Conservation (phyloP, 306 rosid species). For the Dryas drummondii region DNA sequence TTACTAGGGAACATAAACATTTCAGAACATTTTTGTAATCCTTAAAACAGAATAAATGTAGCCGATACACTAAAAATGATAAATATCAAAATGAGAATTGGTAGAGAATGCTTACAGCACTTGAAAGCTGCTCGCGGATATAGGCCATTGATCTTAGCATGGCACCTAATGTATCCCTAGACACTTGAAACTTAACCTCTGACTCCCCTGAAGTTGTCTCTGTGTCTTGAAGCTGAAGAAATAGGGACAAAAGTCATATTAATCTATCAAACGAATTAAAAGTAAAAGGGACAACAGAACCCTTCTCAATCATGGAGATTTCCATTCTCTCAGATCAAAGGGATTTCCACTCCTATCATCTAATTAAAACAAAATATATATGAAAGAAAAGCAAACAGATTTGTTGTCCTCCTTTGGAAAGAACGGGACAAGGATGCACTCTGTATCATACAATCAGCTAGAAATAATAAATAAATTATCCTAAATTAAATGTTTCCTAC, state of each 20-base stretch:
- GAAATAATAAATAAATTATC: neutral
- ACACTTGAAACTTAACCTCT: slow-evolving; percentile 91
- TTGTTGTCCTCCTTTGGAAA: neutral
- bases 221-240: slow-evolving; percentile 72
- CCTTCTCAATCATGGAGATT: neutral
- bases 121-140: slow-evolving; percentile 90
- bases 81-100: neutral
- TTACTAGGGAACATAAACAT: neutral
- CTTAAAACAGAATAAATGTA: neutral
- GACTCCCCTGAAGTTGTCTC: slow-evolving; percentile 83
- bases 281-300: neutral
- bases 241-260: neutral
- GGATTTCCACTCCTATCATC: too few species aligned
- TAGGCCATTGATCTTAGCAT: slow-evolving; percentile 95
- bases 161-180: slow-evolving; percentile 87
- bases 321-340: too few species aligned
- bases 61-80: neutral
- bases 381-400: neutral
- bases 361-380: neutral
- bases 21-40: neutral
- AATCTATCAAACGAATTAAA: neutral
- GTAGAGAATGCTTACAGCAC: slow-evolving; percentile 52
- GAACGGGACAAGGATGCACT: too few species aligned
- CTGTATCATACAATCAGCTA: too few species aligned
- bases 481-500: neutral